These are phyloP conservation scores for Yamadazyma philogaea DNA, from an alignment of 805 yeast species.

Conservation along the genomic window DNA sequence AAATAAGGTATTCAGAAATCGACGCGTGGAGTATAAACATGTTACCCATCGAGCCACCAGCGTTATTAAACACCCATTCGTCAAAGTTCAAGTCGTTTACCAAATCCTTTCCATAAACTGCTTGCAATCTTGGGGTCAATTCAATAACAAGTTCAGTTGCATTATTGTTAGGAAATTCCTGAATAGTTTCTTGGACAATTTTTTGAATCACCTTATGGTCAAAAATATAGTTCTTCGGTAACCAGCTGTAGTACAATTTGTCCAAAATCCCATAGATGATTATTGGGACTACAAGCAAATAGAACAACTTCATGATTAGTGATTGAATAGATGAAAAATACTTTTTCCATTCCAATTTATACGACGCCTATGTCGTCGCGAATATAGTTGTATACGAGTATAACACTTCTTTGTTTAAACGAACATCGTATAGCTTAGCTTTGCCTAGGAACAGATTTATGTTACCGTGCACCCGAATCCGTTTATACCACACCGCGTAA, in stretches of 20 bases:
- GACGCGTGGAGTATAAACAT: constrained; percentile 96
- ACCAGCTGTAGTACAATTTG: constrained; percentile 48
- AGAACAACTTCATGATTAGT: constrained; percentile 24
- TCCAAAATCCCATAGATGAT: constrained; percentile 28
- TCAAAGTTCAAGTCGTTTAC: constrained; percentile 70
- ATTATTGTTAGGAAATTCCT: constrained; percentile 52
- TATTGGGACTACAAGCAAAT: constrained; percentile 21
- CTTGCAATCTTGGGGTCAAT: constrained; percentile 55
- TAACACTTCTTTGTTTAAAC: too few species aligned
- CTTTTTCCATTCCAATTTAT: constrained; percentile 1
- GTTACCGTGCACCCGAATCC: too few species aligned
- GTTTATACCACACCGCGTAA: too few species aligned
- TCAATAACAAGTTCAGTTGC: constrained; percentile 62
- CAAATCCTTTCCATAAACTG: constrained; percentile 61
- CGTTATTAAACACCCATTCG: constrained; percentile 96
- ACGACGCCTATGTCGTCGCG: constrained; percentile 4
- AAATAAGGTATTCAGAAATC: constrained; percentile 83
- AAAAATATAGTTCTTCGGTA: constrained; percentile 69
- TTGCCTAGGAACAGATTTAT: too few species aligned
- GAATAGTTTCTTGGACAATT: constrained; percentile 54
- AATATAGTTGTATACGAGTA: not conserved
- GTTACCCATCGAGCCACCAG: constrained; percentile 98
- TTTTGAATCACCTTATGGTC: constrained; percentile 60
- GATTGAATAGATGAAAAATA: not conserved
- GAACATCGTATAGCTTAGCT: too few species aligned